Base-by-base conservation (phyloP, 2,329 filamentous ascomycete genomes). In the Chaetomiaceae sp. region DNA sequence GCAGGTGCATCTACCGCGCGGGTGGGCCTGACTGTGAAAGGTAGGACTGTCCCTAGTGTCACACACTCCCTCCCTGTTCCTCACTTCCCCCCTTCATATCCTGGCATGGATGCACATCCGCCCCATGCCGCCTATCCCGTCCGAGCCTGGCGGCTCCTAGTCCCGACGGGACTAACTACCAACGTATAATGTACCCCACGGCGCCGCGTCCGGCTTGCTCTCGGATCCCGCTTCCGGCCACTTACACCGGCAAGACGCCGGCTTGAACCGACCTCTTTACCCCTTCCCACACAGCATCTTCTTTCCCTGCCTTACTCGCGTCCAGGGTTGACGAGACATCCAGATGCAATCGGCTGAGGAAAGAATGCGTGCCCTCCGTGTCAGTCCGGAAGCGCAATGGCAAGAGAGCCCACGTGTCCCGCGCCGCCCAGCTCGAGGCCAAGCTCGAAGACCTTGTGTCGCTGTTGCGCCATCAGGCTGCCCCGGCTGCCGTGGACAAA, bases 361-460 rank as follows among this genome's bases (percentile, higher is more conserved):
- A 75, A 54, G 60, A 68, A 19, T 76, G 73, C 42, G 62, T 68
- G 37, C 69, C 69, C 27, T 71, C 73, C 17, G 57, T 65, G 17
- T 66, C 69, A 3, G 61, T 66, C 34, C 61, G 68, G 29, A 68
- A 65, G 48, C 63, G 47, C 41, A 60, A 48, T 63, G 65, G 54
- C 59, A 62, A 51, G 55, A 62, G 42, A 48, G 62, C 29, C 54
- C 43, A 49, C 30, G 49, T 54, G 5, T 61, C 60, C 1, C 64
- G 68, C 17, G 67, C 69, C 4, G 68, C 70, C 7, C 68, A 72
- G 49, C 62, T 75, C 6, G 73, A 75, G 58, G 70, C 73, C 54
- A 75, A 73, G 60, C 62, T 75, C 7, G 69, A 74, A 37, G 68
- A 72, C 46, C 60, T 76, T 3, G 69, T 74, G 15, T 67, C 67